phyloP scores from a whole-genome alignment of 306 rosid species.

The Glycine tomentella region DNA sequence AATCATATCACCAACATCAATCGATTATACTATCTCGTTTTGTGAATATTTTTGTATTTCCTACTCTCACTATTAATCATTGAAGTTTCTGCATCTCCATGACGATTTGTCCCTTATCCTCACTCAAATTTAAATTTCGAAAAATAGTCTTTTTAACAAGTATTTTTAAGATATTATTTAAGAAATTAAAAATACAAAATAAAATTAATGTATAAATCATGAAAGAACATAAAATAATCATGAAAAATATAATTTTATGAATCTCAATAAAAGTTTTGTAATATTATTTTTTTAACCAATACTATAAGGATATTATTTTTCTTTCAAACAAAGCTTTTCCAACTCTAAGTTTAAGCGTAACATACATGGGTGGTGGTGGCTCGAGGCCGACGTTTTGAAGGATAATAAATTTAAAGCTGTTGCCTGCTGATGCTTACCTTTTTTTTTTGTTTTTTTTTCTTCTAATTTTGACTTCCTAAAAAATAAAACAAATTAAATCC shows the following conservation, averaged over 20 bases:
- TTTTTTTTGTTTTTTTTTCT: no score
- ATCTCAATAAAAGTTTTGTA: no score
- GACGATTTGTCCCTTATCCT: conserved; percentile 33
- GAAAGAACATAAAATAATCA: no score
- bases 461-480: not conserved
- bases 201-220: no score
- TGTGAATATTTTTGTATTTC: not conserved
- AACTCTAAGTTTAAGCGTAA: conserved; percentile 25
- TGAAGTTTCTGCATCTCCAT: conserved; percentile 24
- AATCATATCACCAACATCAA: conserved; percentile 9
- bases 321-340: not conserved
- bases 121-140: conserved; percentile 2
- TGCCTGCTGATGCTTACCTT: not conserved
- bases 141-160: no score
- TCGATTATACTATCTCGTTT: not conserved
- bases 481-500: not conserved
- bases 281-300: no score
- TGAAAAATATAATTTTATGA: no score
- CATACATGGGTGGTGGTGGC: not conserved
- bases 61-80: conserved; percentile 1
- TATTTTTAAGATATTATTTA: no score
- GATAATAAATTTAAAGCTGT: not conserved
- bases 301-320: no score
- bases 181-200: no score
- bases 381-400: not conserved